Conservation (phyloP, 1,139 yeast species). For the Protomyces arabidopsidicola region DNA sequence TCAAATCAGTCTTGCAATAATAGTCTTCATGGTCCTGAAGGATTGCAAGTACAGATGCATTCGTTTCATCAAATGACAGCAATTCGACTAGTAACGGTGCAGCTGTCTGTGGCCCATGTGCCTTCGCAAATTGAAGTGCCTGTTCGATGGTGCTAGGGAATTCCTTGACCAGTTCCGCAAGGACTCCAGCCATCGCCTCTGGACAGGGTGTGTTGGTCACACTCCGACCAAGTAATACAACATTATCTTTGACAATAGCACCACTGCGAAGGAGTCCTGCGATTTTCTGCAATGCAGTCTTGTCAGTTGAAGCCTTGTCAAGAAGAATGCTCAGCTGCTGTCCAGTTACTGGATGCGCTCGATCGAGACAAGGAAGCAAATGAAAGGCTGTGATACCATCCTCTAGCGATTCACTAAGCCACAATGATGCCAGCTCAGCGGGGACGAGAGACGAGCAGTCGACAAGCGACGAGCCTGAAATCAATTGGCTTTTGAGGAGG, state of each 20-base stretch:
- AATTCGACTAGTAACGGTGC: background rate
- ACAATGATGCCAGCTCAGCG: background rate
- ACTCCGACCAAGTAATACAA: too few species aligned
- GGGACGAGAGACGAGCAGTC: background rate
- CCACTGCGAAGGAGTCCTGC: background rate
- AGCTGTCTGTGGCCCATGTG: background rate
- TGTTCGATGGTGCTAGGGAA: background rate
- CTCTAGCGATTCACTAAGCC: background rate
- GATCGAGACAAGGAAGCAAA: background rate
- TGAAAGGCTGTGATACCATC: background rate
- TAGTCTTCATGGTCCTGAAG: background rate
- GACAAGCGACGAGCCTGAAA: background rate
- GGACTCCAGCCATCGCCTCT: background rate
- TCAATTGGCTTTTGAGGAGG: background rate
- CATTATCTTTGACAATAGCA: background rate
- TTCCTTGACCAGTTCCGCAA: background rate
- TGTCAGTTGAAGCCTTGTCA: background rate
- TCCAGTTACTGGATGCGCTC: background rate
- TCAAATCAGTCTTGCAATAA: background rate
- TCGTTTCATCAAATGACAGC: background rate
- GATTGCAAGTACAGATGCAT: background rate
- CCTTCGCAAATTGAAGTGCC: background rate
- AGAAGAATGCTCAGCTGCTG: background rate
- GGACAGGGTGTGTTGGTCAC: background rate
- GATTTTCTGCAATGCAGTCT: background rate